phyloP scores from a whole-genome alignment of 202 grass and related monocot genomes.

The Setaria italica region DNA sequence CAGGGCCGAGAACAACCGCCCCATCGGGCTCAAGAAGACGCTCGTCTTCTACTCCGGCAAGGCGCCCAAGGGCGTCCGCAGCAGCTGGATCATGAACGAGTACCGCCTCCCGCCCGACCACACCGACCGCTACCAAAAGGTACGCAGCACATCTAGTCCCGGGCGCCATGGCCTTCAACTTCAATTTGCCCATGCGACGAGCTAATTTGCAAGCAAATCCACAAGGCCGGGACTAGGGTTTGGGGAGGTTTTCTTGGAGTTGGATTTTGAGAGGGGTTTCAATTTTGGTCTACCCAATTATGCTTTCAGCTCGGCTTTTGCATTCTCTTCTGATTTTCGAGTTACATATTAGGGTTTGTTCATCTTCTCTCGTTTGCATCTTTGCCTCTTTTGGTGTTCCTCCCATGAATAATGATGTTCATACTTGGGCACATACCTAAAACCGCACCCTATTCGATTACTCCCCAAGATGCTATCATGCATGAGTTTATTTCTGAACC shows the following conservation, averaged over 20 bases:
- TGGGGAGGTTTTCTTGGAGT: not conserved
- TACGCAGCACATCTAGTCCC: not conserved
- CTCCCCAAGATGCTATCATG: conserved; percentile 14
- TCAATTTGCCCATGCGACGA: conserved; percentile 7
- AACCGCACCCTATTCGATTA: not conserved
- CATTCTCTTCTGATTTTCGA: too few relatives aligned
- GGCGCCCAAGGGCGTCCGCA: conserved; percentile 87
- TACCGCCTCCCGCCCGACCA: conserved; percentile 75
- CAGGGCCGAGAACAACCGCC: conserved; percentile 63
- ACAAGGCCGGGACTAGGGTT: conserved; percentile 36
- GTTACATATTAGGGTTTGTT: conserved; percentile 47
- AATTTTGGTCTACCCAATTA: conserved; percentile 1
- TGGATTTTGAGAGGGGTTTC: not conserved
- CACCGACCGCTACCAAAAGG: conserved; percentile 80
- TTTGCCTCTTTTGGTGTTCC: not conserved
- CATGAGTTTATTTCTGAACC: not conserved
- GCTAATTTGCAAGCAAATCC: conserved; percentile 10
- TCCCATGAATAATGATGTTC: not conserved
- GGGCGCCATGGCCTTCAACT: not conserved
- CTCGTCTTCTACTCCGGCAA: conserved; percentile 98
- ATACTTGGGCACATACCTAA: not conserved
- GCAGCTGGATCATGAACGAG: conserved; percentile 99
- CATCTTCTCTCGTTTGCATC: conserved; percentile 7
- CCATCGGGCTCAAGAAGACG: conserved; percentile 93
- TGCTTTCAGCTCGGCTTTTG: not conserved